Conservation (phyloP, 2,329 filamentous ascomycete genomes). For the Colletotrichum simmondsii region DNA sequence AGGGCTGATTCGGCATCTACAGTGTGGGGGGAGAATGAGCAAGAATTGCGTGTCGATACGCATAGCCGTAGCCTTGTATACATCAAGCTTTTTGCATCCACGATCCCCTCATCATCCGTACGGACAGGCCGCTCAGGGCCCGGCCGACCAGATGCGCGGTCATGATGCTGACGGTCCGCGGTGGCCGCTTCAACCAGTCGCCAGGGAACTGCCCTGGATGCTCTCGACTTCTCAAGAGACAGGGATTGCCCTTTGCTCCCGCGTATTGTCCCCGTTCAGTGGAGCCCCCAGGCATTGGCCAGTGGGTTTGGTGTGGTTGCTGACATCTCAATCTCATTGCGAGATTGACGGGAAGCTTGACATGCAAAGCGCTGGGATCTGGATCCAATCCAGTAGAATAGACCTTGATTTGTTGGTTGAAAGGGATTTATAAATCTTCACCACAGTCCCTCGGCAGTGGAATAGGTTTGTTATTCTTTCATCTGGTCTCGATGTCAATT, state of each 20-base stretch:
- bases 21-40: conserved; percentile 8
- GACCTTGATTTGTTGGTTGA: not conserved
- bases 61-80: not conserved
- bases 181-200: not conserved
- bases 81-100: conserved; percentile 23
- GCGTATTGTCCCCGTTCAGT: not conserved
- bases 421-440: not conserved
- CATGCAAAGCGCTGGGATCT: conserved; percentile 1
- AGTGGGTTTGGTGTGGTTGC: conserved; percentile 1
- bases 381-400: not conserved
- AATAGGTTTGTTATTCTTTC: not conserved
- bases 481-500: not conserved
- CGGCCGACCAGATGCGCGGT: conserved; percentile 5
- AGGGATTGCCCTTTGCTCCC: not conserved
- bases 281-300: not conserved
- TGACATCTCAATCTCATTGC: not conserved
- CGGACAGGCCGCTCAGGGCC: not conserved
- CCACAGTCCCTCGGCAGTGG: not conserved
- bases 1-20: not conserved
- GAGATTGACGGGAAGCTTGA: conserved; percentile 26
- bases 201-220: not conserved
- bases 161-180: not conserved
- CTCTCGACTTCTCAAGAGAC: not conserved
- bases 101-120: not conserved
- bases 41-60: not conserved